These are phyloP conservation scores for Fusarium guadeloupense DNA, from an alignment of 2,329 filamentous ascomycete species.

Conservation along the genomic window DNA sequence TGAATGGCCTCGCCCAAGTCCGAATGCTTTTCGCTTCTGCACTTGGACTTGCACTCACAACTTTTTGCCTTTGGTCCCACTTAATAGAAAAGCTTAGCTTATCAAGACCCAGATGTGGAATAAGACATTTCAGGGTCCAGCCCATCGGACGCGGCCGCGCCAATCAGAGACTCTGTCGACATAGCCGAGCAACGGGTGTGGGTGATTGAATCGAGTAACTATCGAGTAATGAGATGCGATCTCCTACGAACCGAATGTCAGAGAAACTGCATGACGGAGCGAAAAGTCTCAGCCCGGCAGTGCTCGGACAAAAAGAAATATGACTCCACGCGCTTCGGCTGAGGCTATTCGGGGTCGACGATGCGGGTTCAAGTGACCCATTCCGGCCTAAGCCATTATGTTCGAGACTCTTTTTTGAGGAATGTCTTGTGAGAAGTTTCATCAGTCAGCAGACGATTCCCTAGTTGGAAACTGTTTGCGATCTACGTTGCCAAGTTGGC, in stretches of 20 bases:
- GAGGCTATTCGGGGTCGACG: slow-evolving; percentile 16
- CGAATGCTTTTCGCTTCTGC: slow-evolving; percentile 22
- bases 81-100: slow-evolving; percentile 20
- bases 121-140: slow-evolving; percentile 26
- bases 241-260: background rate
- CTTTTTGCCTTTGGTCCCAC: too few species aligned
- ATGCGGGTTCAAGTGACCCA: background rate
- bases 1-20: background rate
- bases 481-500: too few species aligned
- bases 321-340: background rate
- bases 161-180: slow-evolving; percentile 36
- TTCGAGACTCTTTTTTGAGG: background rate
- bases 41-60: too few species aligned
- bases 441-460: slow-evolving; percentile 2
- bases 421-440: background rate
- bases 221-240: slow-evolving; percentile 51
- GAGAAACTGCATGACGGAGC: background rate
- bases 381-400: background rate
- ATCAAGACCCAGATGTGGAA: background rate
- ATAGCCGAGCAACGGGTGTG: slow-evolving; percentile 26
- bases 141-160: slow-evolving; percentile 40
- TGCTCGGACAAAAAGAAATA: background rate
- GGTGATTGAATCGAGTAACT: slow-evolving; percentile 58
- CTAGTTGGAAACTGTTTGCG: too few species aligned
- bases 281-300: too few species aligned